Evolutionary conservation across 2,329 filamentous ascomycete genomes (phyloP), one percentile per base, ranked within the genome.

Genomic region (Blumeriella jaapii): DNA sequence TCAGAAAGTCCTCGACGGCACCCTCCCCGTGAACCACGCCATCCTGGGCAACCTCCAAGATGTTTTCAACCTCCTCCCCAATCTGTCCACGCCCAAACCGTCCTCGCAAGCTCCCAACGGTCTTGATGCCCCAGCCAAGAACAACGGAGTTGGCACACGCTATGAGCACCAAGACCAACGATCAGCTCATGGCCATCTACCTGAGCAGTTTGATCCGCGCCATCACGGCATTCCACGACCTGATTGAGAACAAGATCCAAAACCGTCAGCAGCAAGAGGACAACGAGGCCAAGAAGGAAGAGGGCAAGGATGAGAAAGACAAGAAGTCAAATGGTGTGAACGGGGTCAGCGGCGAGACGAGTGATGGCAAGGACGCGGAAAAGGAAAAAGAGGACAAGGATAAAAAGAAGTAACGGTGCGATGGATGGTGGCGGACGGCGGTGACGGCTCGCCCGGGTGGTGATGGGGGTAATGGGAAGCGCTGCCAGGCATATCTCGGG

Each of bases 191-290:
- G 83, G 78, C 87, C 34, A 96, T 98, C 59, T 98, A 98, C 62
- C 70, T 98, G 36, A 93, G 84, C 64, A 93, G 84, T 65, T 66
- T 96, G 66, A 96, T 98, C 62, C 75, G 91, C 42, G 91, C 91
- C 38, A 98, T 98, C 56, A 96, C 91, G 9, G 91, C 91, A 6
- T 98, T 96, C 78, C 91, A 98, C 60, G 91, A 98, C 58, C 65
- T 98, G 49, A 98, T 98, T 49, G 91, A 98, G 68, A 98, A 98
- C 69, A 98, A 98, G 73, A 95, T 96, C 50, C 89, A 96, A 67
- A 98, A 98, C 64, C 75, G 89, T 59, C 87, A 96, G 63, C 84
- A 93, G 59, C 82, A 93, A 55, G 91, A 96, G 56, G 91, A 98
- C 55, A 89, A 89, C 64, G 89, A 96, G 51, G 72, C 68, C 29